Conservation (phyloP, 2,329 filamentous ascomycete genomes). For the Sphaerulina musiva region DNA sequence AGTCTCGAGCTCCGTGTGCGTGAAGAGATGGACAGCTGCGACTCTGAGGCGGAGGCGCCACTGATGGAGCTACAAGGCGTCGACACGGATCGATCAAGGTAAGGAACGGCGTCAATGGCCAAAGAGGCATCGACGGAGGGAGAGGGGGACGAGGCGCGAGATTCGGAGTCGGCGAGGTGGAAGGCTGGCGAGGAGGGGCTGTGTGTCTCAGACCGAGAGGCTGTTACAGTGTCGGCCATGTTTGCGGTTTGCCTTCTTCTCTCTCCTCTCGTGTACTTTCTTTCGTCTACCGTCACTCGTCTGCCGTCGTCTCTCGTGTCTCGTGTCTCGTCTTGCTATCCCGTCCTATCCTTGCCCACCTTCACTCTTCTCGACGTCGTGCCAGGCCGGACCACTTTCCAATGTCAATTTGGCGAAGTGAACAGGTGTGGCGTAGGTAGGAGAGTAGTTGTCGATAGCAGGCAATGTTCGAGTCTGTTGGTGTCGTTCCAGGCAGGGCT, state of each 20-base stretch:
- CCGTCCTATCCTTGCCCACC: background rate
- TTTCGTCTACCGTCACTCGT: background rate
- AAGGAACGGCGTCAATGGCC: slow-evolving; percentile 54
- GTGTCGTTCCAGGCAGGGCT: too few relatives aligned
- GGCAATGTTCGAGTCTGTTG: background rate
- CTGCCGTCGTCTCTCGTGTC: background rate
- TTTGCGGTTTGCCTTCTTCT: background rate
- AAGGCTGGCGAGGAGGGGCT: slow-evolving; percentile 21
- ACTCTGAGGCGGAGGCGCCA: slow-evolving; percentile 40
- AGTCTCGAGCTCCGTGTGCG: slow-evolving; percentile 47
- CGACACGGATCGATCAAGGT: slow-evolving; percentile 59
- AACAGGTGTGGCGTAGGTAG: too few relatives aligned
- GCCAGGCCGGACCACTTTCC: too few relatives aligned
- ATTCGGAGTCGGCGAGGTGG: slow-evolving; percentile 22
- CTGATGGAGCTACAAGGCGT: slow-evolving; percentile 46
- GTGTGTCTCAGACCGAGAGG: background rate
- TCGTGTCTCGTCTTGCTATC: background rate
- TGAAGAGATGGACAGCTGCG: slow-evolving; percentile 35
- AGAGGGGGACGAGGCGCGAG: slow-evolving; percentile 56
- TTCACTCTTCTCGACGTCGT: background rate
- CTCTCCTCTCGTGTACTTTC: background rate
- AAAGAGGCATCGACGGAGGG: slow-evolving; percentile 57
- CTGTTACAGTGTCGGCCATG: slow-evolving; percentile 4
- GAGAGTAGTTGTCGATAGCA: background rate
- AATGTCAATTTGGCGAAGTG: too few relatives aligned